Percentiles rank a stretch among this genome's conserved stretches.
Evolutionary conservation across 1,284 basidiomycete species (phyloP).

Genomic region (Moesziomyces sp.): DNA sequence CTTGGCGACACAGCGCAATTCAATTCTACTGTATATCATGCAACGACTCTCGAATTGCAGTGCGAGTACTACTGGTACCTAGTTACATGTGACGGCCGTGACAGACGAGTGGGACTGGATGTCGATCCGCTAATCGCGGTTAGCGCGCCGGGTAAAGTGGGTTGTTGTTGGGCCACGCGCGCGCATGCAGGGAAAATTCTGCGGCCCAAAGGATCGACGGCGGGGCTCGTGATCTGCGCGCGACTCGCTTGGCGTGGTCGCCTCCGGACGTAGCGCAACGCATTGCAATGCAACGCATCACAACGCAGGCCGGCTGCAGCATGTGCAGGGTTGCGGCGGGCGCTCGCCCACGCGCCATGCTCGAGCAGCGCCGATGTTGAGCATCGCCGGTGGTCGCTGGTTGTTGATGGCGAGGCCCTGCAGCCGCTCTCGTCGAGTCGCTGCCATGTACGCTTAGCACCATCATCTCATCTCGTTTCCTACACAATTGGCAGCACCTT

Average conservation of each 20-base stretch:
- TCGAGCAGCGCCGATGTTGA: background rate
- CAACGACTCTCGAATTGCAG: no score
- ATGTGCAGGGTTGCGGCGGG: no score
- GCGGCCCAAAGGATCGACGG: background rate
- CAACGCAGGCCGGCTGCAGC: no score
- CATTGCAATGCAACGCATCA: no score
- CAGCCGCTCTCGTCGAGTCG: background rate
- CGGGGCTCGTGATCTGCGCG: background rate
- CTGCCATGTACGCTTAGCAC: background rate
- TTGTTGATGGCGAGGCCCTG: background rate
- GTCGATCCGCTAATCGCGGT: constrained; percentile 1
- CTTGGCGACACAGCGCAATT: no score
- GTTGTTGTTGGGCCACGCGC: no score
- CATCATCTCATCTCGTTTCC: background rate
- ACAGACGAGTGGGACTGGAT: background rate
- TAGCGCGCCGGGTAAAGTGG: constrained; percentile 9
- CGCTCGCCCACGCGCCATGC: no score
- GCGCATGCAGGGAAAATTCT: constrained; percentile 8
- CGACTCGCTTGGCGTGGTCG: background rate
- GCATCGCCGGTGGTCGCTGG: background rate
- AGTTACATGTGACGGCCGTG: background rate
- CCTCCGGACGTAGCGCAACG: no score
- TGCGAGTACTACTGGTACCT: background rate
- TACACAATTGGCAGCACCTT: background rate
- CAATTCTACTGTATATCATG: background rate